Evolutionary conservation across 768 basidiomycete species (phyloP).

Genomic region (Boletus speciosus): DNA sequence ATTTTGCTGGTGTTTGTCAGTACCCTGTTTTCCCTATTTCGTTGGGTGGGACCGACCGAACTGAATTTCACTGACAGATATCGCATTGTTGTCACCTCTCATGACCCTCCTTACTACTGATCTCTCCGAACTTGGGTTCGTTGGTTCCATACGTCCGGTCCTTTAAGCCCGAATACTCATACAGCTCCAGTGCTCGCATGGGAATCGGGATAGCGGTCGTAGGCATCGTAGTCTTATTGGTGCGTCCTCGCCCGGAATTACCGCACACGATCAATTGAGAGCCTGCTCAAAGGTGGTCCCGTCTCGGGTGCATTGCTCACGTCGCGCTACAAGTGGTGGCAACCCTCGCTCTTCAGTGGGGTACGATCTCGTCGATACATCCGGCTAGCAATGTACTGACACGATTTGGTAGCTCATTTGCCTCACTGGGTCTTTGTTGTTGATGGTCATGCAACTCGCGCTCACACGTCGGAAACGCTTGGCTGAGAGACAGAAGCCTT

Average conservation of each 20-base stretch:
- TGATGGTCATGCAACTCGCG: constrained; percentile 7
- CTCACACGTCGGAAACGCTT: neutral
- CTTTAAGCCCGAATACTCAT: neutral
- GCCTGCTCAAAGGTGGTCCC: constrained; percentile 41
- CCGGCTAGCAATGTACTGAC: neutral
- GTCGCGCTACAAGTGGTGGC: constrained; percentile 52
- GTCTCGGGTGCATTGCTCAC: constrained; percentile 58
- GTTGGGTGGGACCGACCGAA: neutral
- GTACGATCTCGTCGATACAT: constrained; percentile 12
- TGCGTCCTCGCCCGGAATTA: constrained; percentile 7
- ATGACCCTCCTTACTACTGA: constrained; percentile 42
- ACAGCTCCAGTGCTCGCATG: constrained; percentile 23
- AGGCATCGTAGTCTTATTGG: constrained; percentile 17
- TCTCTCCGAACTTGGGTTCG: constrained; percentile 51
- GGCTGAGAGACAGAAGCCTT: neutral
- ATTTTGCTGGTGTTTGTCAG: constrained; percentile 44
- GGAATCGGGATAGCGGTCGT: constrained; percentile 12
- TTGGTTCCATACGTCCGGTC: neutral
- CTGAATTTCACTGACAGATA: constrained; percentile 23
- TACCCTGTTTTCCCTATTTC: neutral
- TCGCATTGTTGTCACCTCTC: constrained; percentile 40
- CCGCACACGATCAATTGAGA: neutral
- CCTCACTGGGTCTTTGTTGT: constrained; percentile 1
- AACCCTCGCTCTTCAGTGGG: constrained; percentile 49
- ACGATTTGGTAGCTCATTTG: constrained; percentile 3